Conservation (phyloP, 441 rosid genomes). For the Pelargonium myrrhifolium region DNA sequence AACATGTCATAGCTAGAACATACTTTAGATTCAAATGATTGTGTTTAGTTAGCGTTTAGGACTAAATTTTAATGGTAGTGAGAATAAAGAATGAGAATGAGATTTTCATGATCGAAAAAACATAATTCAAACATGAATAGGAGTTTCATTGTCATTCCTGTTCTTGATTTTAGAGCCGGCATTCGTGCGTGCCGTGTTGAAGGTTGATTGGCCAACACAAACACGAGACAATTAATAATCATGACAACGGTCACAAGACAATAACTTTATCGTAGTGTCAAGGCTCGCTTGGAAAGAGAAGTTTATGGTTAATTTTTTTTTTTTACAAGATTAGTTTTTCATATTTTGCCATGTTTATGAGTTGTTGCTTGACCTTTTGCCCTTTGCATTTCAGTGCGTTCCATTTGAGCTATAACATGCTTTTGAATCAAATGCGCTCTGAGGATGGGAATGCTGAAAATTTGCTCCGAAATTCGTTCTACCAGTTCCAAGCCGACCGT, state of each 20-base stretch:
- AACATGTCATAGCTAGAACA: not conserved
- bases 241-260: not conserved
- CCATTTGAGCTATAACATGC: slow-evolving; percentile 98
- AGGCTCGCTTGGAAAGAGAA: not conserved
- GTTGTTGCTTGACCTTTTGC: slow-evolving; percentile 1
- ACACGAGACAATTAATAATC: too few relatives aligned
- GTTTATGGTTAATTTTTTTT: not conserved
- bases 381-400: slow-evolving; percentile 60
- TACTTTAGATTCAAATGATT: not conserved
- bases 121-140: too few relatives aligned
- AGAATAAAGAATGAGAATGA: too few relatives aligned
- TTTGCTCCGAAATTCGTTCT: slow-evolving; percentile 91
- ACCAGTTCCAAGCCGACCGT: slow-evolving; percentile 96
- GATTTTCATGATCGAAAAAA: too few relatives aligned
- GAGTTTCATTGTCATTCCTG: too few relatives aligned
- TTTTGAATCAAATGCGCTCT: slow-evolving; percentile 85
- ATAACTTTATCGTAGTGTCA: not conserved
- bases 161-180: too few relatives aligned
- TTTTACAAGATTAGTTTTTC: not conserved
- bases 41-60: not conserved
- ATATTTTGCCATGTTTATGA: not conserved
- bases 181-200: too few relatives aligned
- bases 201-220: too few relatives aligned
- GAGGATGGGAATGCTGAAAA: slow-evolving; percentile 97
- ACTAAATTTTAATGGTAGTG: too few relatives aligned